Evolutionary conservation across 176 grass and related monocot genomes (phyloP), one percentile per base, ranked within the genome.

Genomic region (Eleusine indica): DNA sequence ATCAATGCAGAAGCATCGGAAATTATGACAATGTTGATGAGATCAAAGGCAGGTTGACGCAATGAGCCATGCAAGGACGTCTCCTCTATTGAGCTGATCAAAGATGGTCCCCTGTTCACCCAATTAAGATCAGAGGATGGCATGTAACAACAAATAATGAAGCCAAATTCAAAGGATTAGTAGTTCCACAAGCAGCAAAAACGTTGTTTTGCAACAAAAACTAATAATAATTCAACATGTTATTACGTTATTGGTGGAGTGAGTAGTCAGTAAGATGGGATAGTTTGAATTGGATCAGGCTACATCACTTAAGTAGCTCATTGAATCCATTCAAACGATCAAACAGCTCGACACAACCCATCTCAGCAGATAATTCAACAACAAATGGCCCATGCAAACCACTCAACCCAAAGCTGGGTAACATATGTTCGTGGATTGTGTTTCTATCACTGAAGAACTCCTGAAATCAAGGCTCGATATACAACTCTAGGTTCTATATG

Each of bases 1-100:
- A 93, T 91, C 87, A 98, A 88, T 58, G 96, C 96, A 90, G 93
- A 98, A 88, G 89, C 89, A 94, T 98, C 96, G 74, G 96, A 95
- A 86, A 98, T 89, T 85, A 98, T 83, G 58, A 95, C 86, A 77
- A 89, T 88, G 80, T 93, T 94, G 64, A 98, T 98, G 48, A 98
- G 96, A 93, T 90, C 93, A 81, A 98, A 91, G 64, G 96, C 93
- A 74, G 96, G 96, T 74, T 98, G 96, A 25, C 96, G 91, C 78
- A 98, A 86, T 72, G 96, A 91, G 90, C 21, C 77, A 85, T 98
- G 93, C 68, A 98, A 85, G 39, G 82, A 91, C 71, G 77, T 89
- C 76, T 98, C 93, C 85, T 83, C 93, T 77, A 98, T 78, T 12
- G 89, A 95, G 82, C 83, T 93, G 62, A 95, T 88, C 83, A 98